Percentiles rank a stretch among this genome's conserved stretches.
Conservation (phyloP, 2,329 filamentous ascomycete species). For the Alternaria novae-zelandiae region DNA sequence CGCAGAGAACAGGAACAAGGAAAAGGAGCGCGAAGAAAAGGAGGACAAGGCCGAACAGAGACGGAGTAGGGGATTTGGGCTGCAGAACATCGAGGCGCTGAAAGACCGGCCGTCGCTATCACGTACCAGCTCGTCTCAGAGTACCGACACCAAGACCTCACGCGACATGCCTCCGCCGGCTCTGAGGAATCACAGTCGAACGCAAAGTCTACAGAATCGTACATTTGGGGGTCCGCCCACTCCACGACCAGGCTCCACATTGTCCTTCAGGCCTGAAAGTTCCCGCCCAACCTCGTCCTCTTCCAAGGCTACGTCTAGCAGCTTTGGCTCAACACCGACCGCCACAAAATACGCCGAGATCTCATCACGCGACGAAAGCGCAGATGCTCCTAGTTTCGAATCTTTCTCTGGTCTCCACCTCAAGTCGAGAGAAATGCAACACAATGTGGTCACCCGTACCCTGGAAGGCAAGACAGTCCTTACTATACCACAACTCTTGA, state of each 20-base stretch:
- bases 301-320: conserved; percentile 32
- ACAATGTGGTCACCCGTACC: conserved; percentile 78
- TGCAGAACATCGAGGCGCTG: conserved; percentile 36
- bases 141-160: conserved; percentile 27
- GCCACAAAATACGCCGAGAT: conserved; percentile 42
- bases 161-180: conserved; percentile 26
- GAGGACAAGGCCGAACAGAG: conserved; percentile 52
- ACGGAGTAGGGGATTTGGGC: conserved; percentile 50
- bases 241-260: conserved; percentile 29
- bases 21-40: conserved; percentile 53
- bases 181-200: conserved; percentile 14
- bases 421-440: conserved; percentile 80
- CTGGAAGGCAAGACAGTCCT: conserved; percentile 79
- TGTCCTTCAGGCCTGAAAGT: conserved; percentile 26
- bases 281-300: conserved; percentile 27
- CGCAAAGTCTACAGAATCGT: conserved; percentile 20
- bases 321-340: conserved; percentile 25
- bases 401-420: conserved; percentile 86
- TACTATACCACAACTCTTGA: conserved; percentile 79
- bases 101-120: conserved; percentile 32
- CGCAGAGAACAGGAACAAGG: conserved; percentile 65
- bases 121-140: conserved; percentile 35
- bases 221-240: conserved; percentile 4
- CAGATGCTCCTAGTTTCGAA: conserved; percentile 67
- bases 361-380: conserved; percentile 50